These are phyloP conservation scores for Gossypium lobatum DNA, from an alignment of 441 rosid species.

Conservation along the genomic window DNA sequence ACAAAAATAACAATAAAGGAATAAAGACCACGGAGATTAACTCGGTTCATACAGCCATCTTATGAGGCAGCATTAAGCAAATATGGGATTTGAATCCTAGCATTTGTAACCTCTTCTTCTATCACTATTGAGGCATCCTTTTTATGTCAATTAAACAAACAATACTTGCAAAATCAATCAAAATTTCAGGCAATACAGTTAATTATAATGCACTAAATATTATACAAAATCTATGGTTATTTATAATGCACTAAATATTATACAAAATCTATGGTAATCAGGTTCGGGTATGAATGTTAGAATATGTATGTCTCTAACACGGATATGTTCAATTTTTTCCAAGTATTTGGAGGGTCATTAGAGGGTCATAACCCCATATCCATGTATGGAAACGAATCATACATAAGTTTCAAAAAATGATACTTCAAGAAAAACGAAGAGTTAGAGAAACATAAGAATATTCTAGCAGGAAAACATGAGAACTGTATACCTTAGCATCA, in stretches of 20 bases:
- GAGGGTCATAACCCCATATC: not conserved
- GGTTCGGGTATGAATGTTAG: not conserved
- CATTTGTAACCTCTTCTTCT: not conserved
- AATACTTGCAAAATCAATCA: not conserved
- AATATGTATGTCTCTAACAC: not conserved
- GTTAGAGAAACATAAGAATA: not conserved
- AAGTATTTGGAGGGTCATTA: not conserved
- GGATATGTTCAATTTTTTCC: not conserved
- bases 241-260: not conserved
- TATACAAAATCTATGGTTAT: not conserved
- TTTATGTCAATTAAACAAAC: not conserved
- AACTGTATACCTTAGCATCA: constrained; percentile 61
- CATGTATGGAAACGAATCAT: not conserved
- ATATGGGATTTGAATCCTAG: not conserved
- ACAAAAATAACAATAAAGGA: no score
- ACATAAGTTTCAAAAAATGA: not conserved
- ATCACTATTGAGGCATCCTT: not conserved
- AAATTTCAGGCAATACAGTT: not conserved
- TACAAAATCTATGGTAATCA: not conserved
- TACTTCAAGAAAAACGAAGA: not conserved
- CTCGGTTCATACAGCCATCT: not conserved
- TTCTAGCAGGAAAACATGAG: not conserved
- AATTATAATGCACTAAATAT: not conserved
- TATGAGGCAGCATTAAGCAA: not conserved
- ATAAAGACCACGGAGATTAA: no score